Conservation (phyloP, 2,329 filamentous ascomycete genomes). For the Sporothrix inflata region DNA sequence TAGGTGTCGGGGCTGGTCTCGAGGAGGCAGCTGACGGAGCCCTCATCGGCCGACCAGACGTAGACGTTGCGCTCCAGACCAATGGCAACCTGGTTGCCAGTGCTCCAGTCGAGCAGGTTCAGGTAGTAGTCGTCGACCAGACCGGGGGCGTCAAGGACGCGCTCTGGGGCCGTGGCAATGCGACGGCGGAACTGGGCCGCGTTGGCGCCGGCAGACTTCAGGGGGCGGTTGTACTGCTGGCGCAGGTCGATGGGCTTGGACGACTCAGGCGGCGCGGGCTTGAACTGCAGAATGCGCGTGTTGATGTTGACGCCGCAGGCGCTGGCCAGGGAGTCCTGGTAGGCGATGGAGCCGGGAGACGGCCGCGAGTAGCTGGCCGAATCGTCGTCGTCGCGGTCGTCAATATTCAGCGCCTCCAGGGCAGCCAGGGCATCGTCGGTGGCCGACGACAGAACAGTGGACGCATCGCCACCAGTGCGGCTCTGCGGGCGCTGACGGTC, state of each 20-base stretch:
- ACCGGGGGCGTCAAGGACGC: slow-evolving; percentile 92
- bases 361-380: slow-evolving; percentile 72
- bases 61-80: slow-evolving; percentile 97
- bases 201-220: slow-evolving; percentile 74
- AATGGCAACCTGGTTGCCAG: slow-evolving; percentile 96
- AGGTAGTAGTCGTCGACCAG: slow-evolving; percentile 99
- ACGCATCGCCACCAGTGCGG: slow-evolving; percentile 59
- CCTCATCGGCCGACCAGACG: slow-evolving; percentile 96
- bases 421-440: slow-evolving; percentile 79
- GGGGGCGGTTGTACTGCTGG: slow-evolving; percentile 95
- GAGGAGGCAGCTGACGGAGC: slow-evolving; percentile 83
- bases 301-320: slow-evolving; percentile 78
- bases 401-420: slow-evolving; percentile 76
- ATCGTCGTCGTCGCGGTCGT: slow-evolving; percentile 70
- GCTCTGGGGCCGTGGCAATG: slow-evolving; percentile 91
- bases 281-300: slow-evolving; percentile 96
- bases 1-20: slow-evolving; percentile 92
- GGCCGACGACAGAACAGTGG: slow-evolving; percentile 74
- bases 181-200: slow-evolving; percentile 88
- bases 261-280: slow-evolving; percentile 96
- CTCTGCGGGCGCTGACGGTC: slow-evolving; percentile 76
- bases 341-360: slow-evolving; percentile 74
- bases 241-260: slow-evolving; percentile 97
- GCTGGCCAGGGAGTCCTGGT: slow-evolving; percentile 37
- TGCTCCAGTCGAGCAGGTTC: slow-evolving; percentile 98